These are phyloP conservation scores for Sugiyamaella neomexicana DNA, from an alignment of 1,139 yeast genomes.

Conservation along the genomic window DNA sequence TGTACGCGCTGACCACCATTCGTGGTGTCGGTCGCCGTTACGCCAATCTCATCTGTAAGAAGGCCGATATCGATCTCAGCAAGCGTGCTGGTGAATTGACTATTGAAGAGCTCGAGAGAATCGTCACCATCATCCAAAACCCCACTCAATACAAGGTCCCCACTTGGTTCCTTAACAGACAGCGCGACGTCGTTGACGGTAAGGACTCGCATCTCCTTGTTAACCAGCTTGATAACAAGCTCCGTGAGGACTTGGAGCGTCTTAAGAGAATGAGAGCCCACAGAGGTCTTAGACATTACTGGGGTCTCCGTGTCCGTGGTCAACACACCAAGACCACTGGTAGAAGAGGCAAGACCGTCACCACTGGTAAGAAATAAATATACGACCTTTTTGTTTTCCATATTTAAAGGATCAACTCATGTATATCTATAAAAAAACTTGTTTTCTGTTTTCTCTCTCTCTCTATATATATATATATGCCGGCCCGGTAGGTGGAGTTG, in stretches of 20 bases:
- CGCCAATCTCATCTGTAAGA: slow-evolving; percentile 99
- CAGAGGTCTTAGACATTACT: slow-evolving; percentile 99
- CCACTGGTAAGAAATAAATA: slow-evolving; percentile 43
- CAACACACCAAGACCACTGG: slow-evolving; percentile 99
- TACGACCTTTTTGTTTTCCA: background rate
- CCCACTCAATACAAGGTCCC: slow-evolving; percentile 99
- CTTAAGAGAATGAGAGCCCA: slow-evolving; percentile 99
- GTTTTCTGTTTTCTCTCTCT: slow-evolving; percentile 12
- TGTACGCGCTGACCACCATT: slow-evolving; percentile 99
- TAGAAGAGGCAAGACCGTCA: slow-evolving; percentile 72
- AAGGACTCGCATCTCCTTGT: slow-evolving; percentile 99
- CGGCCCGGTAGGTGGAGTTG: too few relatives aligned
- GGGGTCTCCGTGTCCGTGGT: slow-evolving; percentile 95
- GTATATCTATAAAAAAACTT: slow-evolving; percentile 12
- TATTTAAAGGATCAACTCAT: slow-evolving; percentile 1
- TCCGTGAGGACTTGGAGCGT: slow-evolving; percentile 99
- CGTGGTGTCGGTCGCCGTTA: slow-evolving; percentile 99
- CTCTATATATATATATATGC: too few relatives aligned
- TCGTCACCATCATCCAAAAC: slow-evolving; percentile 99
- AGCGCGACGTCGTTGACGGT: slow-evolving; percentile 97
- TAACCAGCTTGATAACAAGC: slow-evolving; percentile 98
- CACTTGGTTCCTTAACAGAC: slow-evolving; percentile 99
- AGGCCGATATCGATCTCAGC: slow-evolving; percentile 97
- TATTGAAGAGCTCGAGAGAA: slow-evolving; percentile 99
- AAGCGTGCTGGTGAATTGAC: slow-evolving; percentile 99